Evolutionary conservation across 805 yeast genomes (phyloP), one percentile per base, ranked within the genome.

Genomic region (Priceomyces melissophilus): DNA sequence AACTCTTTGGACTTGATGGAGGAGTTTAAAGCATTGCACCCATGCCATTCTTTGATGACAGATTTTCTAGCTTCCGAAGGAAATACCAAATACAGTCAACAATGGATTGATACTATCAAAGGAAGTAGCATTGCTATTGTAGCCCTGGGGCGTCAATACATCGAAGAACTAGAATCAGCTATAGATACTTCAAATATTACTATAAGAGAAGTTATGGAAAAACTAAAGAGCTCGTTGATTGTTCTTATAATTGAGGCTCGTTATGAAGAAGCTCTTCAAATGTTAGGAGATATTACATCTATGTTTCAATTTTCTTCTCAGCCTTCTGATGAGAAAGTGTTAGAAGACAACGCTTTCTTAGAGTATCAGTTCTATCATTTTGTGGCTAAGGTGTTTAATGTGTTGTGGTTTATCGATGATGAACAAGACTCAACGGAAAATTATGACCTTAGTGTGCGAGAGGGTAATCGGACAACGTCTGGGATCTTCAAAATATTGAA

Each of bases 301-400:
- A 30, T 47, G 20, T 51, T 52, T 14, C 59, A 47, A 17, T 60
- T 65, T 44, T 33, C 50, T 13, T 47, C 50, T 12, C 65, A 59
- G 29, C 63, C 65, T 6, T 41, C 46, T 13, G 52, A 50, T 32
- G 39, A 45, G 20, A 42, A 38, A 10, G 55, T 47, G 28, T 52
- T 61, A 35, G 43, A 44, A 11, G 40, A 43, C 6, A 65, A 61
- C 47, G 39, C 49, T 25, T 61, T 49, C 46, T 42, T 65, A 26
- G 67, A 66, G 47, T 57, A 50, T 37, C 46, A 55, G 23, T 59
- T 61, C 37, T 53, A 52, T 38, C 67, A 61, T 36, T 54, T 53
- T 26, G 37, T 53, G 3, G 43, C 52, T 10, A 42, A 48, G 8
- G 38, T 61, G 1, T 56, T 50, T 44, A 54, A 51, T 20, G 48